These are phyloP conservation scores for Globisporangium viniferum DNA, from an alignment of 352 stramenopile species.

Conservation along the genomic window DNA sequence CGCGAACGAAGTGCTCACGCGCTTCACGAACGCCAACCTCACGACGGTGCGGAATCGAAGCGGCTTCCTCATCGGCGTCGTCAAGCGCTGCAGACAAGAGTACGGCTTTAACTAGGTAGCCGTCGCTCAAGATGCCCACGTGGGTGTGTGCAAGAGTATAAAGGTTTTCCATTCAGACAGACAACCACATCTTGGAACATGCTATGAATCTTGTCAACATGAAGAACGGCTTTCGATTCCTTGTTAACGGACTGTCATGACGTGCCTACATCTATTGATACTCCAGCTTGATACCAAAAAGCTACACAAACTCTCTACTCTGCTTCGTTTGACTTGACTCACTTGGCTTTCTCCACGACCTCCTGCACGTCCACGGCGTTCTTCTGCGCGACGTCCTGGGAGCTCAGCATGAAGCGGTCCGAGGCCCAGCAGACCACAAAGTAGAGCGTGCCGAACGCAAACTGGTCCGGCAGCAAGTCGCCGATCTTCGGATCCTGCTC, in stretches of 20 bases:
- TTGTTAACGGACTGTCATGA: too few species aligned
- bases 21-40: conserved; percentile 72
- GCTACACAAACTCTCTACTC: background rate
- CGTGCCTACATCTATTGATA: background rate
- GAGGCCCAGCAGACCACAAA: conserved; percentile 74
- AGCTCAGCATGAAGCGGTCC: conserved; percentile 81
- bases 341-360: conserved; percentile 34
- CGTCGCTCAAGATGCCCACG: background rate
- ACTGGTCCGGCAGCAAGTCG: conserved; percentile 56
- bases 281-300: background rate
- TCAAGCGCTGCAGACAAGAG: conserved; percentile 76
- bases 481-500: conserved; percentile 41
- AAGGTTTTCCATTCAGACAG: background rate
- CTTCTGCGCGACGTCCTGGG: conserved; percentile 56
- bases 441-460: conserved; percentile 71
- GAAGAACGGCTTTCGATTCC: background rate
- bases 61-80: conserved; percentile 77
- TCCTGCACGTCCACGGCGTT: conserved; percentile 57
- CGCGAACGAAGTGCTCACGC: conserved; percentile 71
- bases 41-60: conserved; percentile 73
- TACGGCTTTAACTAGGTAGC: conserved; percentile 55
- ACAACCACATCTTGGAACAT: background rate
- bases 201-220: background rate
- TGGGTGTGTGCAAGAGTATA: background rate
- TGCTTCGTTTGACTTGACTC: background rate